Base-by-base conservation (phyloP, 305 asterid species). In the Fraxinus sp. region DNA sequence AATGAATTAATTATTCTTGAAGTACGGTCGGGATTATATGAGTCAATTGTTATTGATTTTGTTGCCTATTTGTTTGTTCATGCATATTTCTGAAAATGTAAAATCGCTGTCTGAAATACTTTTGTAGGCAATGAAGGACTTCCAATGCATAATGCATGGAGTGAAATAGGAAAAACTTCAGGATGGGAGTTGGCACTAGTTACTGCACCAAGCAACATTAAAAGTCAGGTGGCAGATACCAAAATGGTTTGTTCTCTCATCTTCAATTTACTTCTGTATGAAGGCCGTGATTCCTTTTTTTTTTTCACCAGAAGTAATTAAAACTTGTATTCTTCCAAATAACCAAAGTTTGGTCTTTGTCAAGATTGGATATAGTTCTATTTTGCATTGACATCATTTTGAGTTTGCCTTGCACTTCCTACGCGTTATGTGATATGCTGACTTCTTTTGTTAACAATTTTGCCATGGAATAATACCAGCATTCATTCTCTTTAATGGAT, bases 131-230 rank as follows among this genome's bases (percentile, higher is more conserved):
- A 86, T 26, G 87, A 87, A 78, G 83, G 89, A 66, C 20, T 16
- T 1, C 70, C 92, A 9, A 16, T 70, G 68, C 79, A 79, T 33
- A 46, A 84, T 33, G 83, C 86, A 14, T 84, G 84, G 46, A 64
- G 39, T 46, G 90, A 85, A 14, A 81, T 89, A 3, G 91, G 91
- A 52, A 92, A 89, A 46, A 59, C 78, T 77, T 86, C 93, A 9
- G 97, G 97, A 24, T 95, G 99, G 99, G 99, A 95, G 85, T 78
- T 95, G 70, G 97, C 98, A 0, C 88, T 95, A 44, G 95, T 95
- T 77, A 90, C 90, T 4, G 32, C 91, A 37, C 97, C 97, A 80
- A 92, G 96, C 88, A 90, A 81, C 91, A 28, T 8, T 64, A 88
- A 79, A 57, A 90, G 87, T 74, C 88, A 86, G 78, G 84, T 85